These are phyloP conservation scores for Cystobasidium slooffiae DNA, from an alignment of 1,284 basidiomycete genomes.

Conservation along the genomic window DNA sequence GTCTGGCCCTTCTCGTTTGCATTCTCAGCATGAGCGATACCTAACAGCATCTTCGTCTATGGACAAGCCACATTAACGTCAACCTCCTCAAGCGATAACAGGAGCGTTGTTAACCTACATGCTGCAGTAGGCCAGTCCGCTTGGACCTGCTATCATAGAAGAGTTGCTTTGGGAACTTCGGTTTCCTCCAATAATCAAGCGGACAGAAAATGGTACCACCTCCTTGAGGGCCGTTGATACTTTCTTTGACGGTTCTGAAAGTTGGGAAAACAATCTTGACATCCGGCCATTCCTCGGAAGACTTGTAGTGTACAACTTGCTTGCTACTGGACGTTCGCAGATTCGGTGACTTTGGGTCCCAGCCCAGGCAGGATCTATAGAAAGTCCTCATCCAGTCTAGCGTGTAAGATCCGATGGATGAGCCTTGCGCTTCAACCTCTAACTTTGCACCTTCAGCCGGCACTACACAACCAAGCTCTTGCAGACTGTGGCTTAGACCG, in stretches of 20 bases:
- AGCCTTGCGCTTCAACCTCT: conserved; percentile 40
- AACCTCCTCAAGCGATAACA: not conserved
- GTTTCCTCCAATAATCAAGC: conserved; percentile 27
- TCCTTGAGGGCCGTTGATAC: conserved; percentile 27
- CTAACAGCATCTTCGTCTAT: conserved; percentile 41
- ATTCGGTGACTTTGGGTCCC: conserved; percentile 31
- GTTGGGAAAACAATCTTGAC: conserved; percentile 41
- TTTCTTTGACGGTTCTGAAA: conserved; percentile 40
- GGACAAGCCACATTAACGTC: not conserved
- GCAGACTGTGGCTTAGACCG: conserved; percentile 14
- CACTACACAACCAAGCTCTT: conserved; percentile 22
- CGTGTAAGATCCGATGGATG: conserved; percentile 32
- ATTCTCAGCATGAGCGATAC: not conserved
- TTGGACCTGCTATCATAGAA: conserved; percentile 32
- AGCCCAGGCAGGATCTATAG: conserved; percentile 34
- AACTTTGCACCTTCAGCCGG: conserved; percentile 17
- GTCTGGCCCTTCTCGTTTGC: not conserved
- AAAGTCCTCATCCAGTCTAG: conserved; percentile 42
- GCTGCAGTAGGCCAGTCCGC: conserved; percentile 34
- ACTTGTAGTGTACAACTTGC: conserved; percentile 1
- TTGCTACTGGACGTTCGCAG: conserved; percentile 15
- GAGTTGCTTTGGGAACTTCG: conserved; percentile 28
- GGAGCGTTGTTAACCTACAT: conserved; percentile 6
- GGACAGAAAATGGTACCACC: conserved; percentile 43
- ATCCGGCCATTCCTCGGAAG: not conserved